Evolutionary conservation across 1,139 yeast genomes (phyloP).

Genomic region (Debaryomycetaceae sp.): DNA sequence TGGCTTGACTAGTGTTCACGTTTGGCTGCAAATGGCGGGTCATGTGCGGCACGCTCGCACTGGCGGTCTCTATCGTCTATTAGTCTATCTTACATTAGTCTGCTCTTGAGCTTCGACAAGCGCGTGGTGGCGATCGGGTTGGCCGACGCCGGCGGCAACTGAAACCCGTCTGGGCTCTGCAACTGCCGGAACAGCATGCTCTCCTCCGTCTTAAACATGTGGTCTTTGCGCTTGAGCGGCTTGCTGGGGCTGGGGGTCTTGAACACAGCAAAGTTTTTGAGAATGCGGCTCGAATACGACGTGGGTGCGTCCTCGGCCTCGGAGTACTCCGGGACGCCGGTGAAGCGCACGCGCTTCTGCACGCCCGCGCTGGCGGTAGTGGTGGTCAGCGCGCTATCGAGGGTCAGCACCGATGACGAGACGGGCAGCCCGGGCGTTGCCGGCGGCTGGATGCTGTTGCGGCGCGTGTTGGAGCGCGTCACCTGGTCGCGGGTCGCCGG

Average conservation of each 20-base stretch:
- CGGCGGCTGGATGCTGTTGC: constrained; percentile 23
- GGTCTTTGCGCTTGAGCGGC: constrained; percentile 38
- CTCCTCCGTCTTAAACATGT: constrained; percentile 46
- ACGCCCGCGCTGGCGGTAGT: constrained; percentile 9
- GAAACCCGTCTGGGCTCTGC: constrained; percentile 9
- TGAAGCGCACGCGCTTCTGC: constrained; percentile 45
- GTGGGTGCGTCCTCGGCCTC: constrained; percentile 57
- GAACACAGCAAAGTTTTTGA: constrained; percentile 43
- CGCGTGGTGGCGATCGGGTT: constrained; percentile 2
- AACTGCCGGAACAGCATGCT: constrained; percentile 45
- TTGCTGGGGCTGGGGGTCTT: constrained; percentile 20
- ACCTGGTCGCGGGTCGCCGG: constrained; percentile 25
- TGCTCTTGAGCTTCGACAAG: constrained; percentile 6
- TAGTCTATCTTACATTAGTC: constrained; percentile 3
- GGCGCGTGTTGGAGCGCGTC: constrained; percentile 30
- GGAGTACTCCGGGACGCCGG: constrained; percentile 48
- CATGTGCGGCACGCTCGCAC: no score
- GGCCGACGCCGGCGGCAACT: constrained; percentile 3
- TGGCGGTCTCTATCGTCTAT: no score
- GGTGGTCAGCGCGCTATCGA: constrained; percentile 10
- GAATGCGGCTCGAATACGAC: constrained; percentile 40
- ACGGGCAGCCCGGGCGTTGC: constrained; percentile 10
- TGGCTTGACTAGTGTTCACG: no score
- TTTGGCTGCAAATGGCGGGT: no score
- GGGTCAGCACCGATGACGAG: constrained; percentile 10